Evolutionary conservation across 257 asterid species (phyloP), one percentile per base, ranked within the genome.

Genomic region (Prunella vulgaris): DNA sequence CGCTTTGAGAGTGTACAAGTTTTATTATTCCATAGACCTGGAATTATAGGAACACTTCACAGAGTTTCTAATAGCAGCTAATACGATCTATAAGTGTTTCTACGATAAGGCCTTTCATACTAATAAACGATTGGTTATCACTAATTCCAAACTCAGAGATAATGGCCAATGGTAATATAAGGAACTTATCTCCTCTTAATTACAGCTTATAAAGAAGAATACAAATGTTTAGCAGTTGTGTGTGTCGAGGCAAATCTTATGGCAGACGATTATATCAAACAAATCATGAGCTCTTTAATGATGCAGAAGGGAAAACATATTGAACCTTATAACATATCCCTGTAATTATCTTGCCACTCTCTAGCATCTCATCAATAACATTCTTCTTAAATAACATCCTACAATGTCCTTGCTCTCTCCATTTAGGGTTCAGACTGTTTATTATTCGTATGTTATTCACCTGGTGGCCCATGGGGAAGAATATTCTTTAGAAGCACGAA

Each of bases 331-430:
- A 30, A 60, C 25, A 60, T 40, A 30, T 28, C 28, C 5, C 18
- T 35, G 17, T 49, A 21, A 63, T 22, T 10, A 63, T 52, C 15
- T 49, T 62, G 57, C 70, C 54, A 20, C 33, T 48, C 40, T 22
- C 76, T 60, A 71, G 56, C 44, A 25, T 71, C 51, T 9, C 35
- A 38, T 38, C 20, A 63, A 63, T 42, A 56, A 6, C 13, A n/a
- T 71, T 33, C 28, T 58, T 49, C 27, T 22, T 15, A 32, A 14
- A 13, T 32, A 51, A n/a, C 3, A 61, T 25, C 52, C 46, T 25
- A 33, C 22, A 72, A 3, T 32, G 40, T 12, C 58, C 61, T 37
- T 7, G 28, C 6, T 61, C 21, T 49, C n/a, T 24, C 52, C 22
- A 7, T 40, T 38, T 38, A 64, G 66, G n/a, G 66, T 53, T 72